Conservation (phyloP, 2,329 filamentous ascomycete genomes). For the Alternaria postmessia region DNA sequence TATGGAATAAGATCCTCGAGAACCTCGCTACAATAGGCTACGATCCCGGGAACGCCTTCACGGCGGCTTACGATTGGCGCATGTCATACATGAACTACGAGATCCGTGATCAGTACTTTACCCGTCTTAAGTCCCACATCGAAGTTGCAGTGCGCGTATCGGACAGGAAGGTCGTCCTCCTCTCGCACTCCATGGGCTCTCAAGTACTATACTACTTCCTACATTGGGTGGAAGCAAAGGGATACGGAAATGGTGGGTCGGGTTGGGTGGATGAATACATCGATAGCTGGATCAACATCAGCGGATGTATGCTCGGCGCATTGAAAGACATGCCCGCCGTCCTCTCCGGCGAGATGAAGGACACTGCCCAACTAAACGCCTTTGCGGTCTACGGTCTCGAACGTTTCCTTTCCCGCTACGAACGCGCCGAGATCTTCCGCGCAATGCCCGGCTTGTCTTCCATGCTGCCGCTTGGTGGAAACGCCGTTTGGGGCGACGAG, state of each 20-base stretch:
- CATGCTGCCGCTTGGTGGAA: conserved; percentile 94
- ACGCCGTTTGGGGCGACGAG: conserved; percentile 91
- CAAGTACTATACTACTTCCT: conserved; percentile 90
- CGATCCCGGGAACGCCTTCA: conserved; percentile 80
- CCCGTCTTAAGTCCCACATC: conserved; percentile 86
- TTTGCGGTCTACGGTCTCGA: conserved; percentile 97
- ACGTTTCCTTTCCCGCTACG: conserved; percentile 89
- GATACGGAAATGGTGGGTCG: conserved; percentile 79
- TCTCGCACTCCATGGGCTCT: conserved; percentile 97
- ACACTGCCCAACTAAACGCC: conserved; percentile 94
- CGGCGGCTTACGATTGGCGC: conserved; percentile 86
- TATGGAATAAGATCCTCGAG: conserved; percentile 98
- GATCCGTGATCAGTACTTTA: conserved; percentile 91
- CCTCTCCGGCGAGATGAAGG: conserved; percentile 96
- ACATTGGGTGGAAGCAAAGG: conserved; percentile 81
- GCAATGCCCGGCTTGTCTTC: conserved; percentile 96
- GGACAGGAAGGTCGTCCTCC: conserved; percentile 80
- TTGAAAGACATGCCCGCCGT: conserved; percentile 90
- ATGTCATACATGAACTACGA: conserved; percentile 91
- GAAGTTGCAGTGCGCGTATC: conserved; percentile 80
- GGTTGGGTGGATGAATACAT: conserved; percentile 91
- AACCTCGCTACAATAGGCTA: conserved; percentile 96
- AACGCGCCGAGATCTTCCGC: conserved; percentile 91
- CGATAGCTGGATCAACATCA: conserved; percentile 98
- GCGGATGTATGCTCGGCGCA: conserved; percentile 95